phyloP scores from a whole-genome alignment of 805 yeast genomes.

The Candida ulmi region DNA sequence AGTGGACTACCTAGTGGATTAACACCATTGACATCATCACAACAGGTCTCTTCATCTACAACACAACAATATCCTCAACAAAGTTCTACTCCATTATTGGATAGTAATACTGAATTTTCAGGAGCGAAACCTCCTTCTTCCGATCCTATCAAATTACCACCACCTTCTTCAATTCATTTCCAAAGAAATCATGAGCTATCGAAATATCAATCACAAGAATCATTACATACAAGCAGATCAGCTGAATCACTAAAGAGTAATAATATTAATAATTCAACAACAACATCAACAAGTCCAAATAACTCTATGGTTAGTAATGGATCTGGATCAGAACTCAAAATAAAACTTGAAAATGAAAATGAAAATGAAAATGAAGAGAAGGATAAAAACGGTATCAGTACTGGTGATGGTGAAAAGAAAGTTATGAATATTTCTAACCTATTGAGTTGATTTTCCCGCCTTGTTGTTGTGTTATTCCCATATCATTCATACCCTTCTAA shows the following conservation, averaged over 20 bases:
- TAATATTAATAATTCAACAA: too few species aligned
- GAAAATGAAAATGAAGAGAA: neutral
- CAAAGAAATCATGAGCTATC: conserved; percentile 1
- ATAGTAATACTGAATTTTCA: conserved; percentile 12
- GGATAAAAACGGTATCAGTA: neutral
- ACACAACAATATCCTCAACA: conserved; percentile 1
- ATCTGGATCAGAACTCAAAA: too few species aligned
- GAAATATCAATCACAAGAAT: neutral
- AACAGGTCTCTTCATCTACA: conserved; percentile 12
- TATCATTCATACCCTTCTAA: too few species aligned
- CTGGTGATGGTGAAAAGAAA: conserved; percentile 6
- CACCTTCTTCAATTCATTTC: conserved; percentile 13
- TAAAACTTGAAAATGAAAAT: neutral
- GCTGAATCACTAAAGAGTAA: too few species aligned
- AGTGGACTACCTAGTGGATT: conserved; percentile 17
- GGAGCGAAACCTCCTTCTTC: too few species aligned
- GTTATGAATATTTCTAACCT: conserved; percentile 20
- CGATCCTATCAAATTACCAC: conserved; percentile 12
- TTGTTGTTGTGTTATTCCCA: too few species aligned
- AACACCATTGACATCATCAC: conserved; percentile 17
- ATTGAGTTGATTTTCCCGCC: conserved; percentile 6
- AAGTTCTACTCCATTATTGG: conserved; percentile 7
- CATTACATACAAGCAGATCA: neutral
- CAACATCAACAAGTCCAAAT: too few species aligned
- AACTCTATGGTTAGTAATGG: too few species aligned